Percentiles rank a stretch among this genome's conserved stretches.
Conservation (phyloP, 1,139 yeast genomes). For the Saccharomyces hybrid region DNA sequence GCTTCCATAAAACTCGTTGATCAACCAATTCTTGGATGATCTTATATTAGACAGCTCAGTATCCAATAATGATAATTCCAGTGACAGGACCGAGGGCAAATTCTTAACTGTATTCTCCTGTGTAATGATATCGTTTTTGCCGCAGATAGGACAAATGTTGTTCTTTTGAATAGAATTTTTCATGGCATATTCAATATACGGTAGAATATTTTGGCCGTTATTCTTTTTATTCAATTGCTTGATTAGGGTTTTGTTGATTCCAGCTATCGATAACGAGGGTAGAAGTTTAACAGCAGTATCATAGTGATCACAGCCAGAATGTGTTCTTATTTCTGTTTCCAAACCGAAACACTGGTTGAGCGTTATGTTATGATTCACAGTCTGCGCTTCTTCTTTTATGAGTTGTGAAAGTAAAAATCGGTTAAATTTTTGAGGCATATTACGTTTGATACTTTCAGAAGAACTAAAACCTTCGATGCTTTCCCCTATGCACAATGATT, state of each 20-base stretch:
- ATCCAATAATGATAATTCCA: slow-evolving; percentile 50
- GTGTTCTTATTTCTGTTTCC: slow-evolving; percentile 39
- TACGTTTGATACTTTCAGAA: slow-evolving; percentile 6
- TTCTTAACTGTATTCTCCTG: slow-evolving; percentile 42
- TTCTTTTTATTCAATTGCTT: slow-evolving; percentile 22
- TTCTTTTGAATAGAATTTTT: slow-evolving; percentile 42
- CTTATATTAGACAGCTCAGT: slow-evolving; percentile 44
- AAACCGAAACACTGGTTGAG: slow-evolving; percentile 39
- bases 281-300: slow-evolving; percentile 32
- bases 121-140: slow-evolving; percentile 46
- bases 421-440: slow-evolving; percentile 24
- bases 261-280: slow-evolving; percentile 37
- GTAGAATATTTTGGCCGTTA: slow-evolving; percentile 36
- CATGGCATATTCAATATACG: slow-evolving; percentile 54
- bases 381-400: slow-evolving; percentile 26
- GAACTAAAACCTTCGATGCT: slow-evolving; percentile 33
- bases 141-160: slow-evolving; percentile 47
- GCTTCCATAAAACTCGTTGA: slow-evolving; percentile 49
- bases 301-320: slow-evolving; percentile 36
- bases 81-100: slow-evolving; percentile 60
- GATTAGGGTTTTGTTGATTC: slow-evolving; percentile 26
- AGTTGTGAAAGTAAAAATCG: slow-evolving; percentile 21
- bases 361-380: slow-evolving; percentile 25
- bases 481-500: not conserved
- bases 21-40: slow-evolving; percentile 49